These are phyloP conservation scores for Theobroma cacao DNA, from an alignment of 345 rosid genomes.

Conservation along the genomic window DNA sequence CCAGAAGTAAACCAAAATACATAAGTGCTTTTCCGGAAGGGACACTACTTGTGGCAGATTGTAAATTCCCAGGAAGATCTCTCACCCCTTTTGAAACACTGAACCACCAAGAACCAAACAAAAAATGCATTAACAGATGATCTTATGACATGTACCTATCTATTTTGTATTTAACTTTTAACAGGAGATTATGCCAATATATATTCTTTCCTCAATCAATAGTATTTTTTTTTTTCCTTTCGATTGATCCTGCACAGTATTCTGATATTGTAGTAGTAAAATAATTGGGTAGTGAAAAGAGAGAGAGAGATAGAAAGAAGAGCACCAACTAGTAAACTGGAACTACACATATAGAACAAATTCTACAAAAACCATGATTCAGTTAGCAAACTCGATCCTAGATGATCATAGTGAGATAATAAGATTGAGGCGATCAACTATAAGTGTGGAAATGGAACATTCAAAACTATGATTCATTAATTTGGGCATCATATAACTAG, in stretches of 20 bases:
- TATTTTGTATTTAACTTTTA: not conserved
- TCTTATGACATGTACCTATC: not conserved
- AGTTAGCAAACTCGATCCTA: not conserved
- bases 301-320: not conserved
- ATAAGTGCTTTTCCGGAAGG: conserved; percentile 85
- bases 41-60: conserved; percentile 80
- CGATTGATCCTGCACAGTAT: not conserved
- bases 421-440: not conserved
- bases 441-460: not conserved
- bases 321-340: not conserved
- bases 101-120: conserved; percentile 16
- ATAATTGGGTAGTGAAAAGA: not conserved
- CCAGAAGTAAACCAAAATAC: conserved; percentile 81
- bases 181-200: not conserved
- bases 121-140: conserved; percentile 9
- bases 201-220: not conserved
- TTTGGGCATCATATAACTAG: not conserved
- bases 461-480: not conserved
- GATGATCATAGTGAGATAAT: not conserved
- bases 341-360: not conserved
- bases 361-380: not conserved
- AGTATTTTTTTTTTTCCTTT: not conserved
- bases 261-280: not conserved
- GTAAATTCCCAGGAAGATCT: conserved; percentile 73
- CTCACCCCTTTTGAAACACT: conserved; percentile 92